A percentile compares a stretch with the other conserved stretches of the same genome.
Evolutionary conservation across 179 eudicot genomes (phyloP).

Genomic region (Silene coronaria): DNA sequence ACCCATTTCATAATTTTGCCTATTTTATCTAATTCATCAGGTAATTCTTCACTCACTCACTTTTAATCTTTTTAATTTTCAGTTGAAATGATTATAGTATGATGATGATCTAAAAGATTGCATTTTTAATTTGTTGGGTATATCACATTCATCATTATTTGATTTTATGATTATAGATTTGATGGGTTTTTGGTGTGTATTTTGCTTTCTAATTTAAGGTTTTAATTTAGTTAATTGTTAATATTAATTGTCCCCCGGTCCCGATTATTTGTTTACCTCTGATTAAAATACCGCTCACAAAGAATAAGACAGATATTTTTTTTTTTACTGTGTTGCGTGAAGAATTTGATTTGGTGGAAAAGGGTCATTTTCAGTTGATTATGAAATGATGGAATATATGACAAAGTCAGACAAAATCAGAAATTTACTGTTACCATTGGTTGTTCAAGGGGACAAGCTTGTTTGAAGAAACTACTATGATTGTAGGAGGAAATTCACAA

Average conservation of each 20-base stretch:
- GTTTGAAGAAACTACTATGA: constrained; percentile 14
- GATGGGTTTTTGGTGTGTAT: not conserved
- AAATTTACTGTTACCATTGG: constrained; percentile 13
- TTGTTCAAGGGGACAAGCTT: constrained; percentile 14
- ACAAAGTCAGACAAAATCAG: constrained; percentile 20
- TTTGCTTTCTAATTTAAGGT: not conserved
- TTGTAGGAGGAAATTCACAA: constrained; percentile 14
- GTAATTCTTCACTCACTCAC: constrained; percentile 7
- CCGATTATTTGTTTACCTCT: no score
- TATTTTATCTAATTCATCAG: constrained; percentile 13
- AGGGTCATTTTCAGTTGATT: constrained; percentile 25
- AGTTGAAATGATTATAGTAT: constrained; percentile 5
- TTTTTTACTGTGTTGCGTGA: constrained; percentile 20
- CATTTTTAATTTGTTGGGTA: constrained; percentile 7
- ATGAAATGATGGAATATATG: constrained; percentile 13
- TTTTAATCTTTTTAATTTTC: not conserved
- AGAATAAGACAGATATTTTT: not conserved
- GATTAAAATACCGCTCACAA: no score
- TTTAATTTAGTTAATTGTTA: not conserved
- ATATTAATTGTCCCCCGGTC: not conserved
- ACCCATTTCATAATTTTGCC: constrained; percentile 18
- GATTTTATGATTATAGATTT: constrained; percentile 9
- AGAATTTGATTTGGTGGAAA: constrained; percentile 10
- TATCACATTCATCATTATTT: constrained; percentile 17
- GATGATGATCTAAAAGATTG: constrained; percentile 18